Evolutionary conservation across 768 basidiomycete species (phyloP), one percentile per base, ranked within the genome.

Genomic region (Scleroderma citrinum): DNA sequence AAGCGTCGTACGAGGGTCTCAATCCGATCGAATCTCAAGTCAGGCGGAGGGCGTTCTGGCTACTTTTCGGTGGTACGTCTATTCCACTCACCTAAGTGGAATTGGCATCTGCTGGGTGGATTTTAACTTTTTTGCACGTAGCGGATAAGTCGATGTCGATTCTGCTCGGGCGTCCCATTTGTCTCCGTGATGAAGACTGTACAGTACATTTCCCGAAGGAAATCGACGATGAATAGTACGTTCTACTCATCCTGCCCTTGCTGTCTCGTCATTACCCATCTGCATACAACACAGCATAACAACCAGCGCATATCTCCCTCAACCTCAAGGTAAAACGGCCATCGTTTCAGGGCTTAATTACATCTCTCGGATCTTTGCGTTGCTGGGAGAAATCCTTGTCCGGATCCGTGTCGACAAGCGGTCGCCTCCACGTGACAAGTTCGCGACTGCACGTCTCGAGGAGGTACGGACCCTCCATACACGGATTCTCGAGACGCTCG

Each of bases 121-220:
- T 31, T 29, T 47, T 44, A 36, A 44, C 47, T 49, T 44, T 35
- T 44, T 49, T 49, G 21, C 48, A 45, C 51, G 23, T 60, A 89
- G 89, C 89, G 54, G 92, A 94, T 65, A 92, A 92, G 68, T 91
- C 89, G 16, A 87, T 86, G 84, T 85, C 87, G 42, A 85, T 92
- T 57, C 72, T 92, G 36, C 74, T 92, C 39, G 88, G 87, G 16
- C 76, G 91, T 51, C 89, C 90, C 34, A 88, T 92, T 54, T 88
- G 83, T 65, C 73, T 93, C 59, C 78, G 88, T 46, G 89, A 92
- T 60, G 92, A 93, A 63, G 92, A 95, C 65, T 92, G 90, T 67
- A 90, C 88, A 8, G 80, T 89, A 2, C 83, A 89, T 63, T 90
- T 91, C 69, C 89, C 89, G 23, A 87, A 84, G 66, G 88, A 92